Evolutionary conservation across 345 rosid genomes (phyloP).

Genomic region (Reutealis trisperma): DNA sequence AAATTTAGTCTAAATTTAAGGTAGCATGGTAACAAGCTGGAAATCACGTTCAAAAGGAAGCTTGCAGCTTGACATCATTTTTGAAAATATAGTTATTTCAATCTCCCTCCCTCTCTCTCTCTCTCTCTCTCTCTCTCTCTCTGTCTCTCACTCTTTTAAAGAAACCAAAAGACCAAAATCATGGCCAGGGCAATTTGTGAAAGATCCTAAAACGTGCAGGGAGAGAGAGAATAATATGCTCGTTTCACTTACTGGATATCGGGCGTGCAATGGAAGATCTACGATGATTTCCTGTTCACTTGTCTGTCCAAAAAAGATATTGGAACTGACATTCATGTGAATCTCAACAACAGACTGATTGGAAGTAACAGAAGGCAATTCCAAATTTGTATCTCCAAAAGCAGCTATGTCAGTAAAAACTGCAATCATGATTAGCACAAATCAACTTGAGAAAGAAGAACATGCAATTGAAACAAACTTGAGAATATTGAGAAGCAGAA

Average conservation of each 20-base stretch:
- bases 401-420: constrained; percentile 59
- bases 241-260: constrained; percentile 60
- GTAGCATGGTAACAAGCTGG: too few relatives aligned
- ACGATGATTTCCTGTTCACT: constrained; percentile 47
- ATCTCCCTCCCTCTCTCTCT: too few relatives aligned
- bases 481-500: neutral
- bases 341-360: constrained; percentile 76
- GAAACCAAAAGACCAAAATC: neutral
- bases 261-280: constrained; percentile 77
- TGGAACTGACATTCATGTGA: constrained; percentile 48
- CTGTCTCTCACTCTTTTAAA: too few relatives aligned
- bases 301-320: constrained; percentile 21
- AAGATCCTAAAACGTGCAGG: neutral
- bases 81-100: too few relatives aligned
- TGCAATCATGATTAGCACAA: constrained; percentile 27
- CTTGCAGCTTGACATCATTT: too few relatives aligned
- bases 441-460: neutral
- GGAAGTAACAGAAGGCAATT: constrained; percentile 71
- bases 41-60: too few relatives aligned
- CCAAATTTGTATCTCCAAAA: constrained; percentile 86
- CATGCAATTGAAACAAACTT: constrained; percentile 1
- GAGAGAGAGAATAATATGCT: too few relatives aligned
- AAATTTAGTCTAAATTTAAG: too few relatives aligned
- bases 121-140: too few relatives aligned
- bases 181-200: neutral